Evolutionary conservation across 805 yeast genomes (phyloP).

Genomic region (Ogataea glucozyma): DNA sequence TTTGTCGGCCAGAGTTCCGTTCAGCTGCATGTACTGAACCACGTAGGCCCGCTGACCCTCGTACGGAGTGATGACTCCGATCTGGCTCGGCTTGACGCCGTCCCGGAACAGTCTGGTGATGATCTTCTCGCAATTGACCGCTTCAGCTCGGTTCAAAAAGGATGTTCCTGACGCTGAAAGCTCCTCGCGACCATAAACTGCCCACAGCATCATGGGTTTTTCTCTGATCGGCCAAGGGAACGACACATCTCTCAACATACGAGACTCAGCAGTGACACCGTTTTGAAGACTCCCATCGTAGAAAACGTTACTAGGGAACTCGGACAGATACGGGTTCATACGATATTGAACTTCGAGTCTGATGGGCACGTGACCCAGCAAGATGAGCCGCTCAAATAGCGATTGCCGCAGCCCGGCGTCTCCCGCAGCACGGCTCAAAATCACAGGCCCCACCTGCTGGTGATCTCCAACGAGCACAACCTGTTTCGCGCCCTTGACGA

Average conservation of each 20-base stretch:
- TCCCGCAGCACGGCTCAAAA: conserved; percentile 75
- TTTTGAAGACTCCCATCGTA: conserved; percentile 91
- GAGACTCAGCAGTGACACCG: conserved; percentile 79
- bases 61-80: conserved; percentile 92
- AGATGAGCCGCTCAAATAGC: conserved; percentile 79
- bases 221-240: conserved; percentile 93
- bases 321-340: conserved; percentile 88
- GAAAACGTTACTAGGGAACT: conserved; percentile 87
- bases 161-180: conserved; percentile 80
- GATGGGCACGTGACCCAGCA: conserved; percentile 81
- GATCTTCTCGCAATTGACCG: conserved; percentile 80
- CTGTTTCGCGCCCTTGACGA: conserved; percentile 86
- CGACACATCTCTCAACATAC: conserved; percentile 52
- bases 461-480: conserved; percentile 91
- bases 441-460: conserved; percentile 92
- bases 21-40: conserved; percentile 72
- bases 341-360: conserved; percentile 91
- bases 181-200: conserved; percentile 85
- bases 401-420: conserved; percentile 88
- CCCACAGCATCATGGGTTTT: conserved; percentile 96
- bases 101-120: conserved; percentile 72
- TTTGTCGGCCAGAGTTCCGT: conserved; percentile 61
- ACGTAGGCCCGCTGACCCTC: conserved; percentile 90
- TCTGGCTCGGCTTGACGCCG: conserved; percentile 77
- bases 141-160: conserved; percentile 82